Base-by-base conservation (phyloP, 352 stramenopile species). In the Thraustotheca clavata region DNA sequence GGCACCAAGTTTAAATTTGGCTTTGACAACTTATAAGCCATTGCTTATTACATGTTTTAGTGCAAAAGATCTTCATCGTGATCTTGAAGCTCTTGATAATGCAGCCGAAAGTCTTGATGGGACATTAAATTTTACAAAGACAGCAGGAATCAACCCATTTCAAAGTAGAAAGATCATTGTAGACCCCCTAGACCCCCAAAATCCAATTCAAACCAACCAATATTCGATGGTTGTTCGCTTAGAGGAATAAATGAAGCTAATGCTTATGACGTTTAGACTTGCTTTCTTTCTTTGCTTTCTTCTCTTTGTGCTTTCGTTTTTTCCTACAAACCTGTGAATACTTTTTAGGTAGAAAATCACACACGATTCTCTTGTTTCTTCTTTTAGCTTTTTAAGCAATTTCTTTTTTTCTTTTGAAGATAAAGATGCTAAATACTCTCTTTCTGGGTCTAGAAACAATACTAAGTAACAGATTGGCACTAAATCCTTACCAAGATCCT, bases 21-120 rank as follows among this genome's bases (percentile, higher is more conserved):
- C 88, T 20, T 55, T 91, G 1, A 49, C 48, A 8, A 78, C 75
- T 0, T 50, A 71, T 4, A 77, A 75, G 34, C 79, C 82, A 1
- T 54, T 85, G 2, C 67, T 91, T 27, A 62, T 91, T 22, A 86
- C 79, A 24, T 79, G 77, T 14, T 91, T 89, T 67, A 89, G 76
- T 60, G 31, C 76, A 0, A 62, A 69, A 40, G 82, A 91, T 55
- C 78, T 87, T 47, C 54, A 82, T 35, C 76, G 80, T 7, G 82
- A 91, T 43, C 59, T 91, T 35, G 59, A 52, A 2, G 73, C 69
- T 31, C 54, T 91, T 16, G 47, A 73, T 32, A 59, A 76, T 9
- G 40, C 87, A 18, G 67, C 18, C 5, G 65, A 26, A 36, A 60
- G 8, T n/a, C 70, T 34, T 29, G 71, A 9, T 32, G 3, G 24